Evolutionary conservation across 2,329 filamentous ascomycete genomes (phyloP).

Genomic region (Phialophora tarda): DNA sequence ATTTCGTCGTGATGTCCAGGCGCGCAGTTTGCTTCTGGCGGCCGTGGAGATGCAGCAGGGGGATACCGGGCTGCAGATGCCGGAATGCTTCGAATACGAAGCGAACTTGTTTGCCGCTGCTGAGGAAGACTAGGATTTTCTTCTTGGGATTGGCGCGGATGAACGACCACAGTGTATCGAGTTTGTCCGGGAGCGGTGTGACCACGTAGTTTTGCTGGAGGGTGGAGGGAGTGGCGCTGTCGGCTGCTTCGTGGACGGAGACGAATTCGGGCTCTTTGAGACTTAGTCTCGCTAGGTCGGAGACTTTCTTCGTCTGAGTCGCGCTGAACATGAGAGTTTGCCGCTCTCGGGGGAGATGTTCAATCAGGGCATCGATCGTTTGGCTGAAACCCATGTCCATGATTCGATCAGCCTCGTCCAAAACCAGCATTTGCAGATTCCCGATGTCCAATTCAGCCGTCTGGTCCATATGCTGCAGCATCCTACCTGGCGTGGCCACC

Average conservation of each 20-base stretch:
- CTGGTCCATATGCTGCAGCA: conserved; percentile 94
- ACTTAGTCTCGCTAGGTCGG: conserved; percentile 85
- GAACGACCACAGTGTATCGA: conserved; percentile 92
- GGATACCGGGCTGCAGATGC: conserved; percentile 91
- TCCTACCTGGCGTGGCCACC: conserved; percentile 91
- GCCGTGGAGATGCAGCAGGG: conserved; percentile 89
- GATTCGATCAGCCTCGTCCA: conserved; percentile 95
- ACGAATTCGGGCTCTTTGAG: conserved; percentile 93
- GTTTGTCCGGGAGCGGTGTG: conserved; percentile 82
- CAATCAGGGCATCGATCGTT: conserved; percentile 88
- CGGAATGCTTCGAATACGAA: conserved; percentile 95
- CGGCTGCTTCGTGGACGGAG: conserved; percentile 83
- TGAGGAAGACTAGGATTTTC: conserved; percentile 95
- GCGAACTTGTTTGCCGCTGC: conserved; percentile 92
- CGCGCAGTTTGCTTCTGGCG: conserved; percentile 90
- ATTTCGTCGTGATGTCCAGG: conserved; percentile 83
- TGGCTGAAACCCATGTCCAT: conserved; percentile 96
- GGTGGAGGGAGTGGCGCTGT: conserved; percentile 77
- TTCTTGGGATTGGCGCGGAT: conserved; percentile 87
- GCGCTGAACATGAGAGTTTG: conserved; percentile 96
- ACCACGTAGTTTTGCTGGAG: conserved; percentile 92
- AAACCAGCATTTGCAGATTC: conserved; percentile 87
- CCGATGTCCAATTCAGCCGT: conserved; percentile 88
- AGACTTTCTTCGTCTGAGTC: conserved; percentile 93
- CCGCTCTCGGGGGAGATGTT: conserved; percentile 81